phyloP scores from a whole-genome alignment of 352 stramenopile genomes.

The Aphanomyces euteiches region DNA sequence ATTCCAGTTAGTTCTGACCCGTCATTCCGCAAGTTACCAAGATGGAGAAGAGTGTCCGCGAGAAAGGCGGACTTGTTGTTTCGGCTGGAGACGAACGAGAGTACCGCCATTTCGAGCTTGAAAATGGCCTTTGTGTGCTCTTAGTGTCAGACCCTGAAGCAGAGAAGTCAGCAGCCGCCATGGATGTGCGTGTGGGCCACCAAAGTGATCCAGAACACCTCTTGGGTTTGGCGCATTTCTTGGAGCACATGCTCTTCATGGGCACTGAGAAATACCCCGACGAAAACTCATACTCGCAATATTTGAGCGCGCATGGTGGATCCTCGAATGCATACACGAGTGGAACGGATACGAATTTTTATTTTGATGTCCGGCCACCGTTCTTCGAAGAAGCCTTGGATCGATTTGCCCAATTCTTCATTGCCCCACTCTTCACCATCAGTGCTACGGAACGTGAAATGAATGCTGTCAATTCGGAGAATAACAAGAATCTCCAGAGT shows the following conservation, averaged over 20 bases:
- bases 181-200: constrained; percentile 86
- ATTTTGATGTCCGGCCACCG: constrained; percentile 81
- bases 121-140: constrained; percentile 65
- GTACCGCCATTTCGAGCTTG: constrained; percentile 67
- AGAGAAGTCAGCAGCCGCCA: constrained; percentile 74
- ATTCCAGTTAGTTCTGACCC: background rate
- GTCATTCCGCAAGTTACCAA: constrained; percentile 3
- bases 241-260: constrained; percentile 93
- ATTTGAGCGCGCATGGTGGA: constrained; percentile 78
- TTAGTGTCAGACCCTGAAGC: constrained; percentile 75
- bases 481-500: constrained; percentile 83
- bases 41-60: constrained; percentile 24
- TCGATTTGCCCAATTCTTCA: constrained; percentile 91
- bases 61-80: constrained; percentile 25
- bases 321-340: constrained; percentile 89
- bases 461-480: constrained; percentile 88
- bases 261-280: constrained; percentile 89
- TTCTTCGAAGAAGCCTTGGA: constrained; percentile 74
- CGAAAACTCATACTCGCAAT: constrained; percentile 79
- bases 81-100: constrained; percentile 62
- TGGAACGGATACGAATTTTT: constrained; percentile 87
- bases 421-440: constrained; percentile 74
- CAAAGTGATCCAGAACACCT: constrained; percentile 62
- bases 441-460: constrained; percentile 79
- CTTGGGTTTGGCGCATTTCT: constrained; percentile 68